Conservation (phyloP, 1,139 yeast species). For the Wickerhamiella infanticola region DNA sequence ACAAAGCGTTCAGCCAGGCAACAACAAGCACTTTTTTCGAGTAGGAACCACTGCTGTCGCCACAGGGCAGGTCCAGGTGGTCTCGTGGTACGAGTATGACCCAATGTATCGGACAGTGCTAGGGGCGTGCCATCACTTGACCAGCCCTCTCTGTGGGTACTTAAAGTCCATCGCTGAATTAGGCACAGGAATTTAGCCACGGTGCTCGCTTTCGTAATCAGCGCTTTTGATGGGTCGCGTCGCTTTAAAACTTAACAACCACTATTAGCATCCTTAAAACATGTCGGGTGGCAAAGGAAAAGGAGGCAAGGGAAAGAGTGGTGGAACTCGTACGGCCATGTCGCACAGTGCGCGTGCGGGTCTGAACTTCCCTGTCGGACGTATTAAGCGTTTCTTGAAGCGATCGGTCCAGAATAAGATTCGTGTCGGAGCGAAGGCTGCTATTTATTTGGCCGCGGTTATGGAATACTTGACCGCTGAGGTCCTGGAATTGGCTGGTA, state of each 20-base stretch:
- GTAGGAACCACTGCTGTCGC: too few relatives aligned
- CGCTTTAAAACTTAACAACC: conserved; percentile 1
- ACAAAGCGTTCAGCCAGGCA: too few relatives aligned
- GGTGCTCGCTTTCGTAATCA: background rate
- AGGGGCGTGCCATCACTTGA: too few relatives aligned
- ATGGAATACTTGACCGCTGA: conserved; percentile 95
- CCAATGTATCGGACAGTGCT: too few relatives aligned
- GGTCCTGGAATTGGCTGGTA: conserved; percentile 95
- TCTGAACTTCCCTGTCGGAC: conserved; percentile 94
- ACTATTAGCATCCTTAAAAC: background rate
- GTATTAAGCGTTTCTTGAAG: conserved; percentile 92
- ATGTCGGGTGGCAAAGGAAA: conserved; percentile 93
- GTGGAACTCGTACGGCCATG: conserved; percentile 51
- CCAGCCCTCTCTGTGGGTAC: too few relatives aligned
- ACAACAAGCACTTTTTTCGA: too few relatives aligned
- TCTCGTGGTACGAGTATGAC: too few relatives aligned
- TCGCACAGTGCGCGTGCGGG: conserved; percentile 98
- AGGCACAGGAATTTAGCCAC: background rate
- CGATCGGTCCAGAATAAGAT: conserved; percentile 82
- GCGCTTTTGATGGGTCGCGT: conserved; percentile 1
- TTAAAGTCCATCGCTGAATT: too few relatives aligned
- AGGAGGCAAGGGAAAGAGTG: conserved; percentile 75
- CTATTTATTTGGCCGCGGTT: conserved; percentile 92
- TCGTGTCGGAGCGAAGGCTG: conserved; percentile 95
- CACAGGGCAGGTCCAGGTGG: too few relatives aligned